Percentiles rank a stretch among this genome's conserved stretches.
These are phyloP conservation scores for Allantophomopsis lycopodina DNA, from an alignment of 2,329 filamentous ascomycete genomes.

Conservation along the genomic window DNA sequence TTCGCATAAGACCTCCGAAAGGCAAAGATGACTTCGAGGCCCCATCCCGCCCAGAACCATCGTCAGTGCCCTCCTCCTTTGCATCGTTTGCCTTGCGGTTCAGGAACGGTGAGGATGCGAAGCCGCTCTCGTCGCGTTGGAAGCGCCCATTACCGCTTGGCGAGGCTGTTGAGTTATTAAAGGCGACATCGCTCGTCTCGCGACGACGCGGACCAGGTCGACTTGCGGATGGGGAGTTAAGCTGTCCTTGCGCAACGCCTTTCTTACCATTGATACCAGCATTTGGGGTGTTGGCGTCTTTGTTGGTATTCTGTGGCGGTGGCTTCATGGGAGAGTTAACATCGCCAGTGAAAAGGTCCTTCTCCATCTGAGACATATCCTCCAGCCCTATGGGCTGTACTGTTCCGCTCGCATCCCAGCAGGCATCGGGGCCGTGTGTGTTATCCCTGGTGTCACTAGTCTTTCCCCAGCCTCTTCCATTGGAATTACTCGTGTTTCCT, in stretches of 20 bases:
- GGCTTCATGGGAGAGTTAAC: slow-evolving; percentile 93
- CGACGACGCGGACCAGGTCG: slow-evolving; percentile 69
- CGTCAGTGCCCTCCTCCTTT: slow-evolving; percentile 42
- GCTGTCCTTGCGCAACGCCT: slow-evolving; percentile 57
- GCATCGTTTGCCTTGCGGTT: slow-evolving; percentile 37
- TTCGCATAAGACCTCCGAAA: slow-evolving; percentile 35
- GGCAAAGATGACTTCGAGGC: slow-evolving; percentile 17
- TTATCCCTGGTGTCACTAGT: slow-evolving; percentile 58
- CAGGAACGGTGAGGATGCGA: slow-evolving; percentile 35
- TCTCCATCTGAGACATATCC: slow-evolving; percentile 52
- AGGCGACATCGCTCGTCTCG: slow-evolving; percentile 64
- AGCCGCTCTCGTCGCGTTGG: slow-evolving; percentile 38
- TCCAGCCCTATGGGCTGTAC: slow-evolving; percentile 59
- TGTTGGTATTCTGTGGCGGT: slow-evolving; percentile 50
- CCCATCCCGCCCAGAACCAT: slow-evolving; percentile 22
- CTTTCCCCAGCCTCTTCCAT: slow-evolving; percentile 60
- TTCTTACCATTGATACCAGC: slow-evolving; percentile 55
- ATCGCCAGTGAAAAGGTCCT: slow-evolving; percentile 61
- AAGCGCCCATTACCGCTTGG: slow-evolving; percentile 46
- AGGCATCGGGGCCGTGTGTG: slow-evolving; percentile 75
- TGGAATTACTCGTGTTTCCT: slow-evolving; percentile 49
- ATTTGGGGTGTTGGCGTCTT: slow-evolving; percentile 41
- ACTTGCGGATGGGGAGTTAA: slow-evolving; percentile 56
- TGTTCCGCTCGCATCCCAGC: slow-evolving; percentile 68
- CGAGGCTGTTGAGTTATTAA: slow-evolving; percentile 40